Base-by-base conservation (phyloP, 2,329 filamentous ascomycete genomes). In the Fusarium verticillioides region DNA sequence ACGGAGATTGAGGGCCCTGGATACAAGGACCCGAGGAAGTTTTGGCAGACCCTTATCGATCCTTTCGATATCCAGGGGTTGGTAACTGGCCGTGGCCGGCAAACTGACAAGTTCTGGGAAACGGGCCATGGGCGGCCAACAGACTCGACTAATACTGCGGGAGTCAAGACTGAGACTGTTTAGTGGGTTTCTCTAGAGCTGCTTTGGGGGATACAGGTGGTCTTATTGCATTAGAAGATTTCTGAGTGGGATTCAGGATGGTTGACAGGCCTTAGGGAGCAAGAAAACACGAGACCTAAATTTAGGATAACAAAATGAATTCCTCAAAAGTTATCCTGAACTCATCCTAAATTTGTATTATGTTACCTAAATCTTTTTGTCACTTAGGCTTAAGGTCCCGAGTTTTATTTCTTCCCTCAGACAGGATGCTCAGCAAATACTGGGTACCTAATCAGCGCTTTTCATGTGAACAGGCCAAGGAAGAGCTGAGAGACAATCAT, bases 1-100 rank as follows among this genome's bases (percentile, higher is more conserved):
- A 85, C 85, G 1, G 87, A 89, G 79, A 78, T 88, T 42, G 78
- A 80, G 36, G 87, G 87, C 0, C 82, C 83, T 6, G 87, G 86
- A 5, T 88, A 85, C 73, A 82, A 85, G 76, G 86, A 89, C 69
- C 79, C 82, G 9, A 83, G 87, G 70, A 78, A 81, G 61, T 80
- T 86, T 34, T 75, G 83, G 70, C 73, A 79, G 36, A 87, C 85
- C 23, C 56, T 87, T 13, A 50, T 84, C 26, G 84, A 85, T 49
- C 83, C 82, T 32, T 84, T 85, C 60, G 82, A 85, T 60, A 44
- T 85, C 21, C 75, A 65, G 19, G 82, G 80, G 16, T 75, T 82
- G 74, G 46, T 82, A 44, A 81, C 75, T 16, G 80, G 81, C 11
- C 78, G 70, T 62, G 78, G 81, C 36, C 75, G 52, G 34, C 53